A percentile compares a stretch with the other conserved stretches of the same genome.
phyloP scores from a whole-genome alignment of 805 yeast species.

The Citeromyces nyonsensis region DNA sequence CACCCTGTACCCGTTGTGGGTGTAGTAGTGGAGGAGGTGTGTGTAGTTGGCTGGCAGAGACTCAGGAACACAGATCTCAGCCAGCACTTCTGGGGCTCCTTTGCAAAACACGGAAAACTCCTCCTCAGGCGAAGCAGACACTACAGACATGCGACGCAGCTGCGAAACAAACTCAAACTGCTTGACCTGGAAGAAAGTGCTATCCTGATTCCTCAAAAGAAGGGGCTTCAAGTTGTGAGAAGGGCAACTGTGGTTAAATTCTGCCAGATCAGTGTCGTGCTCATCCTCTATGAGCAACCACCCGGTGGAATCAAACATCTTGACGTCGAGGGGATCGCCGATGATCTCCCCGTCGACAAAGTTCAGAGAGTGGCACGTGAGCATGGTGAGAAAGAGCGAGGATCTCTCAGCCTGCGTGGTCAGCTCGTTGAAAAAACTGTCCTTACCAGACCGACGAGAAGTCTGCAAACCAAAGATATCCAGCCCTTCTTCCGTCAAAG shows the following conservation, averaged over 20 bases:
- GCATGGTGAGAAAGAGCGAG: constrained; percentile 26
- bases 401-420: neutral
- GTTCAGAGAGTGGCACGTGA: constrained; percentile 81
- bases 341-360: constrained; percentile 62
- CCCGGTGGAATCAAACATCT: constrained; percentile 83
- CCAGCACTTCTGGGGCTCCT: constrained; percentile 95
- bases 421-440: constrained; percentile 4
- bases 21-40: constrained; percentile 63
- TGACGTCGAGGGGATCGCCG: constrained; percentile 89
- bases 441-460: constrained; percentile 10
- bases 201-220: constrained; percentile 8
- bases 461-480: constrained; percentile 53
- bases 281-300: constrained; percentile 68
- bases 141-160: constrained; percentile 81
- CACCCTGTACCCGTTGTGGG: constrained; percentile 89
- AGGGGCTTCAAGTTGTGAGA: constrained; percentile 20
- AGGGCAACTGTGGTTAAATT: constrained; percentile 5
- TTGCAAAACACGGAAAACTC: constrained; percentile 49
- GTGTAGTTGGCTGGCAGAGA: constrained; percentile 66
- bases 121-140: constrained; percentile 17
- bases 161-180: constrained; percentile 77
- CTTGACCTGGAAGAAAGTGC: constrained; percentile 19
- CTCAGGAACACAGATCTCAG: constrained; percentile 55
- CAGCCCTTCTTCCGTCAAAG: constrained; percentile 91
- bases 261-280: constrained; percentile 13